Evolutionary conservation across 169 alveolate species (phyloP).

Genomic region (Plasmodium chabaudi): DNA sequence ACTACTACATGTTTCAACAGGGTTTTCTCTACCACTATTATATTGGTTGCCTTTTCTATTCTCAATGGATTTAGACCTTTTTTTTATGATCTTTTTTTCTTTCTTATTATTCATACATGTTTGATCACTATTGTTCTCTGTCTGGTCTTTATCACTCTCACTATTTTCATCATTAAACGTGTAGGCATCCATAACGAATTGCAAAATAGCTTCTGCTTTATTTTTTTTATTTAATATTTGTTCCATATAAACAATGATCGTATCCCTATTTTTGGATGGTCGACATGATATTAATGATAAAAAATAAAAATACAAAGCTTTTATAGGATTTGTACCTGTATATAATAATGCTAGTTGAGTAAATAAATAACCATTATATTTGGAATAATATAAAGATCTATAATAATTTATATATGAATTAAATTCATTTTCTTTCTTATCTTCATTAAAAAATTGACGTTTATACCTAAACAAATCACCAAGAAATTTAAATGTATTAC

Average conservation of each 20-base stretch:
- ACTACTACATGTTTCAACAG: neutral
- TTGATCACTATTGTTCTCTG: too few relatives aligned
- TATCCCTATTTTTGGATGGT: conserved; percentile 40
- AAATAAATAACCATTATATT: conserved; percentile 44
- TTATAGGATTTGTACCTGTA: conserved; percentile 28
- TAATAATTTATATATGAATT: conserved; percentile 57
- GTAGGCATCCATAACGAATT: too few relatives aligned
- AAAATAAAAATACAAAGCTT: conserved; percentile 39
- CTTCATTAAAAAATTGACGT: conserved; percentile 24
- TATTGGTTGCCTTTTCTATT: too few relatives aligned
- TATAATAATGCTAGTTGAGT: conserved; percentile 42
- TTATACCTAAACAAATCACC: conserved; percentile 57
- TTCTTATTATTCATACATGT: too few relatives aligned
- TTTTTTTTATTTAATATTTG: conserved; percentile 16
- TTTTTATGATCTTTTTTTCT: too few relatives aligned
- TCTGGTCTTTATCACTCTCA: too few relatives aligned
- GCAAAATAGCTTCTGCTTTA: neutral
- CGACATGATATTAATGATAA: conserved; percentile 35
- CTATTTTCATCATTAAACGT: too few relatives aligned
- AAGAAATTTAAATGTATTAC: conserved; percentile 43
- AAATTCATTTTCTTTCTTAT: conserved; percentile 26
- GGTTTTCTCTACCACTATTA: neutral
- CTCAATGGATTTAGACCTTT: too few relatives aligned
- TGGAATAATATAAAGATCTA: conserved; percentile 35
- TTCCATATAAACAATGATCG: conserved; percentile 28